phyloP scores from a whole-genome alignment of 768 basidiomycete species.

The Rhodotorula kratochvilovae region DNA sequence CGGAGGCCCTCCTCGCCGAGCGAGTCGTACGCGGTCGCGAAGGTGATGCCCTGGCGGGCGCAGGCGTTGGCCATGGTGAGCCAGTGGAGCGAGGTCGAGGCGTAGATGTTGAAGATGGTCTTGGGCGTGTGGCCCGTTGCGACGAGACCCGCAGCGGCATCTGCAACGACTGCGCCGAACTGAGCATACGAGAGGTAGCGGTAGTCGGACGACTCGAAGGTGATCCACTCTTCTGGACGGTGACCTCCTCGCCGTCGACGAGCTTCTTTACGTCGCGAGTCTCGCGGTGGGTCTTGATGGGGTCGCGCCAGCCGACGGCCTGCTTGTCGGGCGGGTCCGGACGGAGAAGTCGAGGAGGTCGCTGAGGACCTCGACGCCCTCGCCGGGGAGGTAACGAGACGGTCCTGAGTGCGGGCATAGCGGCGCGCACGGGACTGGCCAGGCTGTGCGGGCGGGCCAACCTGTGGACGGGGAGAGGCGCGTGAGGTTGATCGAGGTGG shows the following conservation, averaged over 20 bases:
- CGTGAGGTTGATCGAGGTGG: neutral
- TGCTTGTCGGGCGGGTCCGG: conserved; percentile 50
- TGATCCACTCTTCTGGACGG: conserved; percentile 90
- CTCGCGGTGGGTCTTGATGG: conserved; percentile 68
- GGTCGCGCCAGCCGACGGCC: conserved; percentile 74
- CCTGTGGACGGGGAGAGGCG: neutral
- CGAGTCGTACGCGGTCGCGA: conserved; percentile 94
- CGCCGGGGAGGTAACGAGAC: neutral
- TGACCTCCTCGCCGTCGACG: conserved; percentile 73
- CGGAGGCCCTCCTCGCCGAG: conserved; percentile 61
- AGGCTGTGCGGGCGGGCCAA: neutral
- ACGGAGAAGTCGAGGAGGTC: conserved; percentile 19
- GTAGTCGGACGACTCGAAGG: conserved; percentile 85
- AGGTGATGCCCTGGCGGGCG: conserved; percentile 66
- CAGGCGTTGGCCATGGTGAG: conserved; percentile 75
- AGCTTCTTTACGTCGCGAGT: conserved; percentile 71
- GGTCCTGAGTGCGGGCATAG: neutral
- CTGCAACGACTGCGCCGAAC: conserved; percentile 61
- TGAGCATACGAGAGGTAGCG: conserved; percentile 72
- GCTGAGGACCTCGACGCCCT: conserved; percentile 15
- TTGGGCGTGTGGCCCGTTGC: conserved; percentile 59
- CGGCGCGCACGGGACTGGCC: conserved; percentile 14
- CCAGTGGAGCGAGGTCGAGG: conserved; percentile 73
- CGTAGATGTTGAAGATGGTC: conserved; percentile 86
- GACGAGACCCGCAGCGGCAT: conserved; percentile 60